phyloP scores from a whole-genome alignment of 2,329 filamentous ascomycete species.

The Diaporthe citrichinensis region DNA sequence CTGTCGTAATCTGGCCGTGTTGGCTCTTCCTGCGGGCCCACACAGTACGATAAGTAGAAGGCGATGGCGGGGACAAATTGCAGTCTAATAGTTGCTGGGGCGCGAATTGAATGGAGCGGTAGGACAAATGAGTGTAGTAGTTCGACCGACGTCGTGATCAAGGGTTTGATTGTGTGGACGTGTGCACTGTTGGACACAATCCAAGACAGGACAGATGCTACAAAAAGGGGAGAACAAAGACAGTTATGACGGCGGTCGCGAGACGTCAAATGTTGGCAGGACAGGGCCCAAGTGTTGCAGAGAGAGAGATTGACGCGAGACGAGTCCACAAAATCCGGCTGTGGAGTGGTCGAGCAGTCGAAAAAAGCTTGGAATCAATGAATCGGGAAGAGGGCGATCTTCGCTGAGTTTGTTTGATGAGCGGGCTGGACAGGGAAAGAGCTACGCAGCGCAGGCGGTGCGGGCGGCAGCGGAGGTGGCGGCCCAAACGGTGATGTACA shows the following conservation, averaged over 20 bases:
- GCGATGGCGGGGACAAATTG: slow-evolving; percentile 10
- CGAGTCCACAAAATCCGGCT: slow-evolving; percentile 26
- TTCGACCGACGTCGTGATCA: background rate
- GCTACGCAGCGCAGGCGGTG: background rate
- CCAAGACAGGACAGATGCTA: slow-evolving; percentile 19
- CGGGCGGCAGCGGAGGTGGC: slow-evolving; percentile 18
- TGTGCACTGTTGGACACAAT: slow-evolving; percentile 16
- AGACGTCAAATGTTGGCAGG: slow-evolving; percentile 19
- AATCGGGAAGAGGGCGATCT: slow-evolving; percentile 30
- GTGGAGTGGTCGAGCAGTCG: slow-evolving; percentile 29
- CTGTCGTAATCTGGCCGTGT: slow-evolving; percentile 33
- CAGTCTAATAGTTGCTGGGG: background rate
- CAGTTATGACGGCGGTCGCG: slow-evolving; percentile 18
- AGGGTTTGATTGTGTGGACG: slow-evolving; percentile 13
- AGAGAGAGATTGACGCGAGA: slow-evolving; percentile 21
- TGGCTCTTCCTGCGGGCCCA: slow-evolving; percentile 30
- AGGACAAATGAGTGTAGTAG: slow-evolving; percentile 13
- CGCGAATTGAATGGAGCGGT: background rate
- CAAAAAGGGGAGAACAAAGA: slow-evolving; percentile 24
- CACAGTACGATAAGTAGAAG: slow-evolving; percentile 10
- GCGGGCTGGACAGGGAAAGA: slow-evolving; percentile 20
- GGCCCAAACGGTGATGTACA: slow-evolving; percentile 21
- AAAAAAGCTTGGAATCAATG: slow-evolving; percentile 29
- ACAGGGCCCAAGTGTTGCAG: slow-evolving; percentile 20
- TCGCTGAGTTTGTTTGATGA: slow-evolving; percentile 28